Evolutionary conservation across 2,329 filamentous ascomycete species (phyloP), one percentile per base, ranked within the genome.

Genomic region (Xylaria sp.): DNA sequence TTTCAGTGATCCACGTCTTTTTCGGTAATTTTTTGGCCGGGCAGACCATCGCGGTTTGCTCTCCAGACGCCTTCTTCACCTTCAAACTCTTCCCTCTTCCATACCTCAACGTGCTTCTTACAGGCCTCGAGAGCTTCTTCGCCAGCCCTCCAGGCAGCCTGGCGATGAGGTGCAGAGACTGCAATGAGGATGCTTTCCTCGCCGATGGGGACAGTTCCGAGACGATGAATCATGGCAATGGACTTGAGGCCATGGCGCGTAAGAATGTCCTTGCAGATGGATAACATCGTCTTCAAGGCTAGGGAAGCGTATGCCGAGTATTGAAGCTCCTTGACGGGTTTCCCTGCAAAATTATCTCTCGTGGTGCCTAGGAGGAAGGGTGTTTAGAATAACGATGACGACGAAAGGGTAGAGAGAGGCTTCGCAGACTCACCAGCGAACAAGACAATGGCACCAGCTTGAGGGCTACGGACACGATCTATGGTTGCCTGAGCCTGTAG

Each of bases 161-260:
- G 87, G 8, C 96, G 85, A 81, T 98, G 96, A 41, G 92, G 89
- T 32, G 93, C 87, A 50, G 92, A 94, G 4, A 97, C 92, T 1
- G 93, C 92, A 74, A 98, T 94, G 63, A 97, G 82, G 69, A 99
- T 95, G 77, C 93, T 97, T 81, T 97, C 94, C 80, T 97, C 93
- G n/a, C 90, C 91, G 63, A 98, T 90, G 2, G 93, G 93, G 18
- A 97, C 95, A 23, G 88, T 85, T 0, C 96, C 96, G 3, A 98
- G 84, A 4, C 95, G 88, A 81, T 98, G 96, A 15, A 92, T 85
- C 79, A 98, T 92, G 58, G 91, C 89, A 66, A 98, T 89, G 8
- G 89, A 91, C 43, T 87, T 86, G 20, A 97, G 86, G 0, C 79
- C 81, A 78, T 97, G 89, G 72, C 88, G 89, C 12, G 80, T 75